Evolutionary conservation across 2,329 filamentous ascomycete species (phyloP), one percentile per base, ranked within the genome.

Genomic region (Pseudopyricularia cyperi): DNA sequence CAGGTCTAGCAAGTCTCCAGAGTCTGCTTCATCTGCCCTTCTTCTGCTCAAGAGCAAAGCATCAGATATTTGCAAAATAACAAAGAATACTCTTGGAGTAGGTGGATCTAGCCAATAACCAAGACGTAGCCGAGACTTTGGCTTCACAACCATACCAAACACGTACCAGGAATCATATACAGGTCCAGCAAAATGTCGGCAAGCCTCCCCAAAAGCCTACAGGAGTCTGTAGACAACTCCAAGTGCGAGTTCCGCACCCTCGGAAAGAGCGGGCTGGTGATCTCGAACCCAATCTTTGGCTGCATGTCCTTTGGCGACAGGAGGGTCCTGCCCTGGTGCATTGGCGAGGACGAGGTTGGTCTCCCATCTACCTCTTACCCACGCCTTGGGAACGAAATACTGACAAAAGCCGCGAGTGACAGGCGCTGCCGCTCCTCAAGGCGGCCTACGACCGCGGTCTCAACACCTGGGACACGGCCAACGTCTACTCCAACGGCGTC

Each of bases 221-320:
- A 63, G 52, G 54, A 63, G 52, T 69, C 68, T 6, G 17, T 73
- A 9, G 68, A 70, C 39, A 58, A 57, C 48, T 67, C 69, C 54
- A 74, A 74, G 57, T 66, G 64, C 54, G 70, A 74, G 52, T 76
- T 75, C 59, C 68, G 71, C 58, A 68, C 71, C 52, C 69, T 85
- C 9, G 82, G 82, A 33, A 76, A 73, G 54, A 79, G 73, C 50
- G 82, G 82, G 32, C 74, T 85, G 14, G 74, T 74, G 51, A 70
- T 84, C 44, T 84, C 80, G 0, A 73, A 77, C 49, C 76, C 82
- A 39, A 80, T 85, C 52, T 68, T 85, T 37, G 82, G 82, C 0
- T 73, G 74, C 54, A 85, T 85, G 81, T 75, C 71, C 60, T 77
- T 82, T 54, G 82, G 82, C 22, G 68, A 72, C 54, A 62, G 67